phyloP scores from a whole-genome alignment of 208 protist genomes.

The Leishmania guyanensis region DNA sequence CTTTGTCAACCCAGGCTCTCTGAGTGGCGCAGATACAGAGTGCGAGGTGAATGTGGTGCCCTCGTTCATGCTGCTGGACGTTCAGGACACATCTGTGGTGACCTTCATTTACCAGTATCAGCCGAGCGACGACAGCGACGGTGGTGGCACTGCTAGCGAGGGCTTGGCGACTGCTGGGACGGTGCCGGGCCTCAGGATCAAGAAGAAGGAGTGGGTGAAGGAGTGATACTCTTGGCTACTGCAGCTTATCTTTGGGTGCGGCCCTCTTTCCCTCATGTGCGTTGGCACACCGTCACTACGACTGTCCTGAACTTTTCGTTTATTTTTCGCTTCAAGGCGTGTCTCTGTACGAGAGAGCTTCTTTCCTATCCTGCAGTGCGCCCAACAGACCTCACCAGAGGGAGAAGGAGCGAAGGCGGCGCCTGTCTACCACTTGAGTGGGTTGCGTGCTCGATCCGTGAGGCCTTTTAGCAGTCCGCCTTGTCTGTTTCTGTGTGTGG shows the following conservation, averaged over 20 bases:
- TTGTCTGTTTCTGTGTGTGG: neutral
- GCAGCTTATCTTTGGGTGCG: no score
- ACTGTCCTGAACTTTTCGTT: neutral
- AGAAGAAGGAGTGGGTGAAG: conserved; percentile 77
- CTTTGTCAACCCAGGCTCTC: conserved; percentile 99
- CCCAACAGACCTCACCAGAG: neutral
- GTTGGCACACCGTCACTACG: no score
- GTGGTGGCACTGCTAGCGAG: conserved; percentile 8
- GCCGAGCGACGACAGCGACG: conserved; percentile 21
- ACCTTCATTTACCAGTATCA: conserved; percentile 78
- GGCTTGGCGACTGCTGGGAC: conserved; percentile 11
- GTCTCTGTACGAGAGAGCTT: neutral
- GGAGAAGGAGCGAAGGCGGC: neutral
- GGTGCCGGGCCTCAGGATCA: conserved; percentile 49
- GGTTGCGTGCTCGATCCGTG: neutral
- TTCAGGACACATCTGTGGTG: conserved; percentile 86
- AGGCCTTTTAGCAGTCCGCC: neutral
- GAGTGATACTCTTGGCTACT: conserved; percentile 9
- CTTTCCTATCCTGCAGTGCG: neutral
- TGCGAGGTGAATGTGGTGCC: conserved; percentile 77
- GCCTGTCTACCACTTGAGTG: neutral
- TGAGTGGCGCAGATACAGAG: conserved; percentile 95
- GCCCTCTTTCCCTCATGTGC: neutral
- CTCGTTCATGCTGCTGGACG: conserved; percentile 97
- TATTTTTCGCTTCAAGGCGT: neutral